Conservation (phyloP, 2,329 filamentous ascomycete species). For the Beauveria pseudobassiana region DNA sequence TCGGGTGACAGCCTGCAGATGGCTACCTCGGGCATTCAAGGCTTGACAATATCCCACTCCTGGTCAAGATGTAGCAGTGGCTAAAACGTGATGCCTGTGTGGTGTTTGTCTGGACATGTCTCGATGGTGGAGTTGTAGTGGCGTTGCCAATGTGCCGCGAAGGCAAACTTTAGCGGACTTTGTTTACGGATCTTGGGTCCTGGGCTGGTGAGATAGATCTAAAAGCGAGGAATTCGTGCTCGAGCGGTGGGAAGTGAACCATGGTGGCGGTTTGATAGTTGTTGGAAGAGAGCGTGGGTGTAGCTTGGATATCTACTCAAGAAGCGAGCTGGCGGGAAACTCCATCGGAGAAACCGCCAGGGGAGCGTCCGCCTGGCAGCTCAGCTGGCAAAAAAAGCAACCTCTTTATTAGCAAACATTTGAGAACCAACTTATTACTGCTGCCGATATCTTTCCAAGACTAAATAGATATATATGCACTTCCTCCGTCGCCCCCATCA, state of each 20-base stretch:
- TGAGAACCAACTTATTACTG: background rate
- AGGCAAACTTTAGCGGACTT: constrained; percentile 6
- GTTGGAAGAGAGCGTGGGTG: background rate
- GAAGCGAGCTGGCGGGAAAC: background rate
- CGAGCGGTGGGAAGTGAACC: background rate
- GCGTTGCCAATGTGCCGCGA: constrained; percentile 1
- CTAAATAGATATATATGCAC: background rate
- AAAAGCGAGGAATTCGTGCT: background rate
- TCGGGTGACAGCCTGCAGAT: constrained; percentile 1
- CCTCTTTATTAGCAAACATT: background rate
- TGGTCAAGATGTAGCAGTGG: background rate
- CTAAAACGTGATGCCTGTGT: constrained; percentile 4
- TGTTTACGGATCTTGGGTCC: background rate
- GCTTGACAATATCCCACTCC: background rate
- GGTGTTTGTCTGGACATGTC: constrained; percentile 9
- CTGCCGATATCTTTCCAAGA: background rate
- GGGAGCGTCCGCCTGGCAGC: background rate
- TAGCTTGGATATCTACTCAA: background rate
- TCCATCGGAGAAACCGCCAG: background rate
- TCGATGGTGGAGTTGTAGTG: constrained; percentile 8
- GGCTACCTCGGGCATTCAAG: background rate
- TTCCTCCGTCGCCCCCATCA: background rate
- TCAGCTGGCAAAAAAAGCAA: background rate
- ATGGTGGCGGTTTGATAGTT: background rate
- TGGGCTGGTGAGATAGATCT: background rate